These are phyloP conservation scores for Zizania latifolia DNA, from an alignment of 176 grass and related monocot species.

Conservation along the genomic window DNA sequence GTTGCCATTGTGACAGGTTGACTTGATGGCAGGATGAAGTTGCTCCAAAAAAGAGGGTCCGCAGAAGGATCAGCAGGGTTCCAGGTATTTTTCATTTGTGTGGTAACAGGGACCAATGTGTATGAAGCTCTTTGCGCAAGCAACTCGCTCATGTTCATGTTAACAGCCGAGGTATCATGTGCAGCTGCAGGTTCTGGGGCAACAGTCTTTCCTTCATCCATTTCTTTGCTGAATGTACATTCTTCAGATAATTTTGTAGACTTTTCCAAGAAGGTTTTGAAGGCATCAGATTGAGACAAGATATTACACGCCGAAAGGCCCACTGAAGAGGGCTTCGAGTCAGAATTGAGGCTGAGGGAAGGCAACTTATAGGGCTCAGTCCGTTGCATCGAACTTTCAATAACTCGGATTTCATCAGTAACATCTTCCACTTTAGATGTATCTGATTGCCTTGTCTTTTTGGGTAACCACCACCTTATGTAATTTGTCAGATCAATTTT, in stretches of 20 bases:
- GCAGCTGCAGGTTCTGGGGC: conserved; percentile 32
- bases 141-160: conserved; percentile 50
- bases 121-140: conserved; percentile 60
- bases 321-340: conserved; percentile 42
- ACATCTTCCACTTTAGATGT: conserved; percentile 60
- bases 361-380: conserved; percentile 90
- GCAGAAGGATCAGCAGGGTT: conserved; percentile 55
- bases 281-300: conserved; percentile 75
- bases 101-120: conserved; percentile 54
- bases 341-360: conserved; percentile 51
- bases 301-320: conserved; percentile 69
- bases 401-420: conserved; percentile 64
- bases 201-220: conserved; percentile 45
- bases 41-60: conserved; percentile 84
- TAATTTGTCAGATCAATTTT: conserved; percentile 98
- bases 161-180: conserved; percentile 42
- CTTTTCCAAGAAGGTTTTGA: conserved; percentile 75
- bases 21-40: conserved; percentile 68
- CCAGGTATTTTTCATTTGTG: conserved; percentile 72
- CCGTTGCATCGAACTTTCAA: conserved; percentile 64
- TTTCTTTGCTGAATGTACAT: conserved; percentile 46
- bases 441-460: conserved; percentile 69
- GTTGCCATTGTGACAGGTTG: conserved; percentile 60
- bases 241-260: conserved; percentile 70
- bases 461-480: conserved; percentile 93